Base-by-base conservation (phyloP, 768 basidiomycete species). In the Lentinus tigrinus region DNA sequence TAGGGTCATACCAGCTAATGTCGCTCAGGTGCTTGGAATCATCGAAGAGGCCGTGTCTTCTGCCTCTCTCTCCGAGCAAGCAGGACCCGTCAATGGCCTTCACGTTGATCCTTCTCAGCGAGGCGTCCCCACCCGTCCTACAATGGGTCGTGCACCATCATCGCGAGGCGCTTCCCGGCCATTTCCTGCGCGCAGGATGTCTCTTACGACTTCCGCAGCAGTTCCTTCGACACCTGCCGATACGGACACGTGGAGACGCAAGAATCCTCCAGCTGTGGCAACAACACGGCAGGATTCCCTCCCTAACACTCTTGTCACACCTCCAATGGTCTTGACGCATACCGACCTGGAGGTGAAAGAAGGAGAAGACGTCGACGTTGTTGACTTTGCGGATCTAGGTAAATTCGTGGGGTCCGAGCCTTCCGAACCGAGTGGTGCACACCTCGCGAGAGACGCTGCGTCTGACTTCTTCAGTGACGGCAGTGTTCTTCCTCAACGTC, bases 301-400 rank as follows among this genome's bases (percentile, higher is more conserved):
- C 64, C 56, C 68, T 16, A 57, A 64, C 17, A 58, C 68, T 13
- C 65, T 70, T 16, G 28, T 70, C 34, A 63, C 47, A 17, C 58
- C 68, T 14, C 60, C 70, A 2, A 65, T 70, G 16, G 38, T 72
- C 28, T 65, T 80, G 10, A 69, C 72, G 26, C 75, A 71, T 42
- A 57, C 70, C n/a, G 70, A 70, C 17, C 60, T 88, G n/a, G 73
- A 74, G 17, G 71, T 77, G 40, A 71, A 73, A 53, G 70, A 78
- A 4, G 82, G 80, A 21, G 88, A 87, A 63, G 81, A 85, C 54
- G 78, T 92, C 3, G 90, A 92, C 65, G 81, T 89, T n/a, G 82
- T 93, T 7, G 90, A 93, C 65, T 93, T 91, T 63, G 81, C 81
- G 2, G 90, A 93, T 47, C 77, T 92, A 69, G 88, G 78, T 42